These are phyloP conservation scores for Athelia psychrophila DNA, from an alignment of 1,284 basidiomycete genomes.

Conservation along the genomic window DNA sequence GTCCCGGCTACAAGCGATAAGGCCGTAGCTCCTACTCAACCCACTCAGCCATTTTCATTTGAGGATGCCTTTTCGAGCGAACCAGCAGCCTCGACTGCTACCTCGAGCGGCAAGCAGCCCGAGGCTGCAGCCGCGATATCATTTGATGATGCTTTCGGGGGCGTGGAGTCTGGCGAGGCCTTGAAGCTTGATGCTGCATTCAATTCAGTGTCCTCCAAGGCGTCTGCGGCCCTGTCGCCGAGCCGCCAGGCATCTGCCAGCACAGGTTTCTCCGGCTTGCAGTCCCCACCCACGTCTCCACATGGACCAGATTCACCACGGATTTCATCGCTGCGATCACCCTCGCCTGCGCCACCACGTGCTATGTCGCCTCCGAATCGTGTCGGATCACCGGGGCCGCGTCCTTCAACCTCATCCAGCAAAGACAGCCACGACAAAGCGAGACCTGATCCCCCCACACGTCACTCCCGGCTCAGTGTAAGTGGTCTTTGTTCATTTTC, in stretches of 20 bases:
- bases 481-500: constrained; percentile 26
- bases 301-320: constrained; percentile 31
- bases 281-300: constrained; percentile 32
- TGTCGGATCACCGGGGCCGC: constrained; percentile 51
- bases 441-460: constrained; percentile 41
- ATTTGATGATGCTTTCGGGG: constrained; percentile 62
- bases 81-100: constrained; percentile 9
- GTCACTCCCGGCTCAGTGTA: constrained; percentile 74
- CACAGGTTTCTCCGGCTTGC: constrained; percentile 29
- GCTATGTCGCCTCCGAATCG: constrained; percentile 51
- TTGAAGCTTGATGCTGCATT: constrained; percentile 37
- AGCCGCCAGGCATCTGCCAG: constrained; percentile 7
- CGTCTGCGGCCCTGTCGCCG: neutral
- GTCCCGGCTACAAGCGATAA: neutral
- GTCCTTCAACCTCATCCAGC: constrained; percentile 52
- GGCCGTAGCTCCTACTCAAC: constrained; percentile 13
- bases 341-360: constrained; percentile 45
- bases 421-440: constrained; percentile 56
- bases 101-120: constrained; percentile 3
- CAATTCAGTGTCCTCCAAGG: constrained; percentile 9
- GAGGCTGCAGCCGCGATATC: constrained; percentile 30
- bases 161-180: constrained; percentile 41
- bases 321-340: constrained; percentile 27
- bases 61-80: constrained; percentile 47
- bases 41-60: constrained; percentile 35